These are phyloP conservation scores for Saccharum officinarum DNA, from an alignment of 176 grass and related monocot species.

Conservation along the genomic window DNA sequence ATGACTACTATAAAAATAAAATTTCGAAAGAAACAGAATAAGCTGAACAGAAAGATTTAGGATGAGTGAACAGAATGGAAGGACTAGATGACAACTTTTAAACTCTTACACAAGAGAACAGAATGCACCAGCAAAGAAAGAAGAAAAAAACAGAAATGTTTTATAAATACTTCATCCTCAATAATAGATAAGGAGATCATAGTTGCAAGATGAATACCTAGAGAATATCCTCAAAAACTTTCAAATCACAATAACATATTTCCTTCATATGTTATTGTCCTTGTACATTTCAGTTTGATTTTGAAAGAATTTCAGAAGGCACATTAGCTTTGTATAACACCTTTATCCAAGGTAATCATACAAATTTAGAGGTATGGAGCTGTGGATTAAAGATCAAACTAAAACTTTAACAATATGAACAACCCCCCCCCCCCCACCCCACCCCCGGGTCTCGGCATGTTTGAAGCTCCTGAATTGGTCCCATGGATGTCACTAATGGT, in stretches of 20 bases:
- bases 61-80: background rate
- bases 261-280: background rate
- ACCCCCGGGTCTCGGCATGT: too few species aligned
- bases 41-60: background rate
- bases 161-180: background rate
- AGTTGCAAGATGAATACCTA: background rate
- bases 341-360: background rate
- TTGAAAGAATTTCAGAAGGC: background rate
- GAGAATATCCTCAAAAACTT: background rate
- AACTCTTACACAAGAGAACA: background rate
- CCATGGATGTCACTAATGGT: background rate
- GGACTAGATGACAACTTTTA: background rate
- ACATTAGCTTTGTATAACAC: background rate
- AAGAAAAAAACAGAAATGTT: background rate
- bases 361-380: too few species aligned
- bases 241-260: background rate
- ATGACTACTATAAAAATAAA: background rate
- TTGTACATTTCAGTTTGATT: background rate
- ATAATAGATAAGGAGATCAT: background rate
- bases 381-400: too few species aligned
- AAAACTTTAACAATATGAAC: too few species aligned
- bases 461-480: background rate
- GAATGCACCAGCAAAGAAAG: background rate
- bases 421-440: too few species aligned
- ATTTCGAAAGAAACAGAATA: slow-evolving; percentile 5